These are phyloP conservation scores for Aspergillus neotritici DNA, from an alignment of 2,329 filamentous ascomycete genomes.

Conservation along the genomic window DNA sequence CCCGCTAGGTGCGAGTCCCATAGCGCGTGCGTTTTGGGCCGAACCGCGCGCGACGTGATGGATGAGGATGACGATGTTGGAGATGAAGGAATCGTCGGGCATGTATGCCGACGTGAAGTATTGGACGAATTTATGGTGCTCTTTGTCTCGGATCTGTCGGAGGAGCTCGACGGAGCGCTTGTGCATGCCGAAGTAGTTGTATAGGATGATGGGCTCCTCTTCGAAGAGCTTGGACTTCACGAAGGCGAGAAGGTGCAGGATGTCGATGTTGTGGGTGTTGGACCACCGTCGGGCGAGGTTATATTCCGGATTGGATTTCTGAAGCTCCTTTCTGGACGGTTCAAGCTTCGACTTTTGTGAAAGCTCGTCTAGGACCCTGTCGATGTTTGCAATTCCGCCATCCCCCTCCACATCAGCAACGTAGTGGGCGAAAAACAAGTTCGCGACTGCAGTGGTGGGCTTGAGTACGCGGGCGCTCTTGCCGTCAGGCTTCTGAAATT, in stretches of 20 bases:
- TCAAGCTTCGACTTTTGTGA: slow-evolving; percentile 11
- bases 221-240: slow-evolving; percentile 21
- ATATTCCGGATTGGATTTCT: slow-evolving; percentile 3
- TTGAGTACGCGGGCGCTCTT: slow-evolving; percentile 19
- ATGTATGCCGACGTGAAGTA: slow-evolving; percentile 23
- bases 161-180: slow-evolving; percentile 23
- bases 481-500: slow-evolving; percentile 15
- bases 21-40: slow-evolving; percentile 8
- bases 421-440: slow-evolving; percentile 20
- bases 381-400: slow-evolving; percentile 10
- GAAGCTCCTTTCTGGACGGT: slow-evolving; percentile 9
- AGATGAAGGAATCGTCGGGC: slow-evolving; percentile 21
- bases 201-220: slow-evolving; percentile 24
- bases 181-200: slow-evolving; percentile 29
- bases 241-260: slow-evolving; percentile 21
- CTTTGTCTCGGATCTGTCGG: slow-evolving; percentile 20
- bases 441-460: slow-evolving; percentile 21
- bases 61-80: slow-evolving; percentile 21
- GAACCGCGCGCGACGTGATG: slow-evolving; percentile 21
- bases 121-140: slow-evolving; percentile 24
- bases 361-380: slow-evolving; percentile 17
- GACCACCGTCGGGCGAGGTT: slow-evolving; percentile 14
- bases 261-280: slow-evolving; percentile 16
- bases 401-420: slow-evolving; percentile 5
- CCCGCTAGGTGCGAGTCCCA: slow-evolving; percentile 10